These are phyloP conservation scores for Kitagawia praeruptora DNA, from an alignment of 129 eudicot genomes.

Conservation along the genomic window DNA sequence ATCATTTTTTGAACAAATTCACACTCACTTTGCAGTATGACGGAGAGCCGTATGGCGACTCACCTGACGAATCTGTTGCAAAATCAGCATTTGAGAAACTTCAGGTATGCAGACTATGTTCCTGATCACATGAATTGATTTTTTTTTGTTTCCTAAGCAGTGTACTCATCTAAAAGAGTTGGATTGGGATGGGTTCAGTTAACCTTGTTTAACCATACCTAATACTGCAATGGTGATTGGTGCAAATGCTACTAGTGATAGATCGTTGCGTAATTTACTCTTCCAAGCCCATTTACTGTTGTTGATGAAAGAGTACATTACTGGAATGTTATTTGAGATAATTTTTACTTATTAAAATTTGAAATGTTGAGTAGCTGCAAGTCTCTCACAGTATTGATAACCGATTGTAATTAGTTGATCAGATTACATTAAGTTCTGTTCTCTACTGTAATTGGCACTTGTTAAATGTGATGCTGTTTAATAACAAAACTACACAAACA, in stretches of 20 bases:
- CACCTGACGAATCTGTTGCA: slow-evolving; percentile 47
- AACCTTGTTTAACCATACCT: not conserved
- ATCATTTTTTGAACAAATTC: slow-evolving; percentile 4
- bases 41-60: slow-evolving; percentile 34
- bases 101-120: slow-evolving; percentile 39
- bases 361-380: not conserved
- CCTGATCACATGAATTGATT: not conserved
- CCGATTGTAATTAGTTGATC: not conserved
- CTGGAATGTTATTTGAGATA: not conserved
- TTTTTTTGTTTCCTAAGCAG: not conserved
- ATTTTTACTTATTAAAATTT: not conserved
- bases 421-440: not conserved
- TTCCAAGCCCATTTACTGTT: not conserved
- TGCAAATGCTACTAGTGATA: not conserved
- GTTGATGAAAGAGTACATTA: not conserved
- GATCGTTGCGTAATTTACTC: not conserved
- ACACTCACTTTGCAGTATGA: slow-evolving; percentile 43
- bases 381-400: not conserved
- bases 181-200: not conserved
- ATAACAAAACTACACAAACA: not conserved
- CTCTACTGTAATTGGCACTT: not conserved
- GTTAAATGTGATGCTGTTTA: not conserved
- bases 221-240: not conserved
- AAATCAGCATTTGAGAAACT: slow-evolving; percentile 80
- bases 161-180: not conserved